Evolutionary conservation across 1,284 basidiomycete genomes (phyloP), one percentile per base, ranked within the genome.

Genomic region (Psilocybe mexicana): DNA sequence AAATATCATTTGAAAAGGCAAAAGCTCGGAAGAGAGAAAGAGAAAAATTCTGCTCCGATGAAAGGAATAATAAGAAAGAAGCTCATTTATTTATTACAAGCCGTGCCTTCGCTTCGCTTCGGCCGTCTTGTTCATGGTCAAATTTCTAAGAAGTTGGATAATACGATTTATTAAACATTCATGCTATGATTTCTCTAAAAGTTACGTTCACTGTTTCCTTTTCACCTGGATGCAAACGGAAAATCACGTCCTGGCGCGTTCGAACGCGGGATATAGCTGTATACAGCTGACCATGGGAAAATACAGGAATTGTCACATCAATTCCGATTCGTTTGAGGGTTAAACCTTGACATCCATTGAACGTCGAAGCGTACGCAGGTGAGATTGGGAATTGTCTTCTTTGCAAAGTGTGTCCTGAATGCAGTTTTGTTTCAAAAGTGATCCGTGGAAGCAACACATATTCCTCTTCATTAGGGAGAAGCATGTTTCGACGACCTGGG

Each of bases 201-300:
- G 48, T 50, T 35, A 50, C n/a, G 24, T 50, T 51, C 12, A 18
- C 26, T 8, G 49, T 51, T 6, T 8, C 36, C 12, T 30, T 11
- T 25, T 36, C n/a, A n/a, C 30, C 36, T 12, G 3, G 3, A 2
- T 23, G 14, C 11, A 50, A 23, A 6, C 18, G 12, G n/a, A 53
- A 23, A 23, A 55, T 47, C 2, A 45, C 43, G 33, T 61, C 49
- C 2, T 55, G 58, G 2, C 73, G 63, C 47, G 38, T 43, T 8
- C 57, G 51, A 18, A 78, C 72, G 5, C 74, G 66, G 10, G 77
- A 78, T 6, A 78, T 59, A 1, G 75, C 76, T 0, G 76, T 78
- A 55, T 79, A 79, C 4, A 79, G 65, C 57, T 79, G 77, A 1
- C 77, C 77, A 65, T 79, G 77, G 11, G 72, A 70, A 62, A 79